Evolutionary conservation across 2,329 filamentous ascomycete genomes (phyloP).

Genomic region (Colletotrichum sidae): DNA sequence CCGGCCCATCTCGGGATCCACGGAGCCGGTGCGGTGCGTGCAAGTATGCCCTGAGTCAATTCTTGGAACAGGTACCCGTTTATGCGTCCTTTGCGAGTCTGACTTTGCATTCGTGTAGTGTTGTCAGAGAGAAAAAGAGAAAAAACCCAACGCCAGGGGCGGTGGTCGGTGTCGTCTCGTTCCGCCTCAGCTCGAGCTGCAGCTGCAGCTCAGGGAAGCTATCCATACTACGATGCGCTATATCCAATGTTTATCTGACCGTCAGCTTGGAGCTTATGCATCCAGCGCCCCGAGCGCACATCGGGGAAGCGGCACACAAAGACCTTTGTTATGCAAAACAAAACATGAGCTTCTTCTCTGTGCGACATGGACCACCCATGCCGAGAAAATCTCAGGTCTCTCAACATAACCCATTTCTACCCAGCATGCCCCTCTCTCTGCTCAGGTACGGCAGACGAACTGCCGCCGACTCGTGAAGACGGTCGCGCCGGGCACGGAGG

Average conservation of each 20-base stretch:
- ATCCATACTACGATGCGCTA: not conserved
- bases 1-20: slow-evolving; percentile 17
- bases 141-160: not conserved
- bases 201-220: slow-evolving; percentile 13
- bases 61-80: not conserved
- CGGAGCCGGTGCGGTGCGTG: slow-evolving; percentile 6
- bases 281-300: slow-evolving; percentile 20
- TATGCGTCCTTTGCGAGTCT: too few species aligned
- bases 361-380: slow-evolving; percentile 33
- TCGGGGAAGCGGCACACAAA: slow-evolving; percentile 29
- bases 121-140: slow-evolving; percentile 1
- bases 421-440: not conserved
- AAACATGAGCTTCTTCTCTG: slow-evolving; percentile 11
- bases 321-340: slow-evolving; percentile 26
- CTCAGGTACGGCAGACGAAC: slow-evolving; percentile 16
- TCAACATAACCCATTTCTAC: slow-evolving; percentile 1
- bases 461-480: slow-evolving; percentile 20
- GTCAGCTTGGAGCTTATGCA: slow-evolving; percentile 26
- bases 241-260: slow-evolving; percentile 35
- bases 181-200: not conserved
- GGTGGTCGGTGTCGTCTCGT: slow-evolving; percentile 1
- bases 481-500: slow-evolving; percentile 14
- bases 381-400: not conserved
- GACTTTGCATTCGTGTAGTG: not conserved
- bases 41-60: not conserved